These are phyloP conservation scores for Chenopodium berlandieri DNA, from an alignment of 148 eudicot species.

Conservation along the genomic window DNA sequence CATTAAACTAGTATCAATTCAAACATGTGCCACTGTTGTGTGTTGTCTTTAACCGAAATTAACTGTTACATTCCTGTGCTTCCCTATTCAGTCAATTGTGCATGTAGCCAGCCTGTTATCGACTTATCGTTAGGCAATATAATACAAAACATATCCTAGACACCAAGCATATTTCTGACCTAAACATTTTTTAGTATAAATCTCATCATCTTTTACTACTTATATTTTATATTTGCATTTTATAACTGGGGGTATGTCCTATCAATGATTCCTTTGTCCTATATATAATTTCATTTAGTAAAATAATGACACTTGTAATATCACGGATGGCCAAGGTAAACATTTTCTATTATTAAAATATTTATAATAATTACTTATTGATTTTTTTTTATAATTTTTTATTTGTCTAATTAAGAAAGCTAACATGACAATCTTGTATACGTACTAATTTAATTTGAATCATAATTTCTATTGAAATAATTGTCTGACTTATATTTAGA, in stretches of 20 bases:
- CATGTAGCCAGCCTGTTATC: constrained; percentile 16
- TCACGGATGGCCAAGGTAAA: background rate
- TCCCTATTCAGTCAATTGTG: background rate
- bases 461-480: too few species aligned
- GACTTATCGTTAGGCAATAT: background rate
- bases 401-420: too few species aligned
- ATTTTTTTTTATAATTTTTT: too few species aligned
- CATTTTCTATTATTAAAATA: too few species aligned
- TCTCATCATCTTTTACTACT: too few species aligned
- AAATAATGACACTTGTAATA: background rate
- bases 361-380: too few species aligned
- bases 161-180: background rate
- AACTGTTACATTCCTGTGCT: background rate
- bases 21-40: constrained; percentile 6
- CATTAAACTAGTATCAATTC: background rate
- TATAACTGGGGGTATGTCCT: background rate
- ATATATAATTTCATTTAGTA: background rate
- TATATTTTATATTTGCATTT: background rate
- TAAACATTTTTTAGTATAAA: background rate
- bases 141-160: background rate
- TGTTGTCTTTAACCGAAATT: background rate
- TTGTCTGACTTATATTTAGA: too few species aligned
- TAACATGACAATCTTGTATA: too few species aligned
- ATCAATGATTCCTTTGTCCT: background rate
- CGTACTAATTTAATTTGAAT: too few species aligned